These are phyloP conservation scores for Macrophomina phaseolina DNA, from an alignment of 2,329 filamentous ascomycete species.

Conservation along the genomic window DNA sequence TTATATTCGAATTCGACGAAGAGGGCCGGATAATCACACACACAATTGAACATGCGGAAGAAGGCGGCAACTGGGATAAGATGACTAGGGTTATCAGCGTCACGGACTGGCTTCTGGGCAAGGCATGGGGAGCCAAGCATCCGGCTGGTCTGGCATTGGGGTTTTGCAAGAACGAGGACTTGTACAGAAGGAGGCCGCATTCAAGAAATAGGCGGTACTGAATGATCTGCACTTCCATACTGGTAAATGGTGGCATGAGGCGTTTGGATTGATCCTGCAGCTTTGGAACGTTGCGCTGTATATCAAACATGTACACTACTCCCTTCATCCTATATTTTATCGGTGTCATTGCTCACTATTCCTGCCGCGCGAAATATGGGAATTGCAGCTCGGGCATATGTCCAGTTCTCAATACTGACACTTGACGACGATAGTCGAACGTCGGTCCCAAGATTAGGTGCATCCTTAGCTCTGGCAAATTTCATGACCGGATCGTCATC, in stretches of 20 bases:
- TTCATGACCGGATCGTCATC: too few species aligned
- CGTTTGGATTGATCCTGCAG: not conserved
- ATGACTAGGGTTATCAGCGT: conserved; percentile 86
- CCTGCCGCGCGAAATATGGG: too few species aligned
- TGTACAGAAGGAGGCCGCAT: conserved; percentile 38
- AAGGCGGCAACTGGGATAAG: conserved; percentile 80
- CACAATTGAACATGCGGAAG: conserved; percentile 91
- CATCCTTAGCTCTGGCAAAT: too few species aligned
- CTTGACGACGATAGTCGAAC: too few species aligned
- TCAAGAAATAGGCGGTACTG: not conserved
- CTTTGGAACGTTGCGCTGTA: conserved; percentile 4
- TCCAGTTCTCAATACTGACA: too few species aligned
- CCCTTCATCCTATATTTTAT: conserved; percentile 8
- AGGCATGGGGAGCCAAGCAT: conserved; percentile 63
- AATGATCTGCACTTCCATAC: conserved; percentile 27
- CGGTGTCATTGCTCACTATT: conserved; percentile 1
- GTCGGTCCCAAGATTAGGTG: too few species aligned
- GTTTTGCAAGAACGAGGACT: conserved; percentile 28
- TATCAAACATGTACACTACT: conserved; percentile 13
- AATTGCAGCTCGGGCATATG: too few species aligned
- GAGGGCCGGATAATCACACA: conserved; percentile 84
- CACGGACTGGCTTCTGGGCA: conserved; percentile 92
- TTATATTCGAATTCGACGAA: conserved; percentile 93
- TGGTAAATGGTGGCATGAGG: not conserved
- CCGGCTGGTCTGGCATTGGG: conserved; percentile 26